Percentiles rank a stretch among this genome's conserved stretches.
Conservation (phyloP, 129 eudicot species). For the Mikania micrantha region DNA sequence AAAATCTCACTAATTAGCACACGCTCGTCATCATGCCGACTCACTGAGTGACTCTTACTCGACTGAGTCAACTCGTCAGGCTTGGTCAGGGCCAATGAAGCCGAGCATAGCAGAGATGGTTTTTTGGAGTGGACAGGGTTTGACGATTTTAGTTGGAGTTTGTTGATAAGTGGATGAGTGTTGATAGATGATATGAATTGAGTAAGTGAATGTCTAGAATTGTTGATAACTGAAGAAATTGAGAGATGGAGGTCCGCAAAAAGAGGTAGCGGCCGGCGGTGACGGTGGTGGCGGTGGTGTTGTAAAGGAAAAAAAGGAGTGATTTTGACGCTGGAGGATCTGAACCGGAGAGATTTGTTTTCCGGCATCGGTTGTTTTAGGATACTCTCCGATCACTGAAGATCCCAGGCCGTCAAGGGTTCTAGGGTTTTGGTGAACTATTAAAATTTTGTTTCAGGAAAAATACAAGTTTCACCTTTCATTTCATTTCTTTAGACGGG, state of each 20-base stretch:
- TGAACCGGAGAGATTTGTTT: constrained; percentile 47
- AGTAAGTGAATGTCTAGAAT: constrained; percentile 29
- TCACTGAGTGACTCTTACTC: constrained; percentile 24
- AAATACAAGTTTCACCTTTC: no score
- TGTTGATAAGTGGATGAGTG: constrained; percentile 9
- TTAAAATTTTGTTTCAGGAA: background rate
- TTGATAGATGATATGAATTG: constrained; percentile 31
- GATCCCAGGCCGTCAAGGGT: background rate
- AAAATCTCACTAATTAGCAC: constrained; percentile 89
- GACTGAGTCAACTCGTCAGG: constrained; percentile 30
- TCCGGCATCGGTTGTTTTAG: constrained; percentile 39
- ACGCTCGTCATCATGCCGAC: constrained; percentile 64
- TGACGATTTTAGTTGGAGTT: constrained; percentile 14
- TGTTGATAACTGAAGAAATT: constrained; percentile 24
- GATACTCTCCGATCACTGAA: background rate
- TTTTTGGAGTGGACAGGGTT: constrained; percentile 17
- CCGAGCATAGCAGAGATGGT: constrained; percentile 37
- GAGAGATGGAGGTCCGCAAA: constrained; percentile 30
- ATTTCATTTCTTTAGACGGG: no score
- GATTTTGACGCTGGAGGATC: constrained; percentile 50
- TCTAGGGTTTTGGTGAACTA: constrained; percentile 12
- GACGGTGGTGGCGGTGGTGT: constrained; percentile 11
- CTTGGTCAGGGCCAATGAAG: constrained; percentile 45
- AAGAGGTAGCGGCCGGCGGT: constrained; percentile 16
- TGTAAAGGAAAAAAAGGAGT: constrained; percentile 28